These are phyloP conservation scores for Aspergillus candidus DNA, from an alignment of 2,329 filamentous ascomycete species.

Conservation along the genomic window DNA sequence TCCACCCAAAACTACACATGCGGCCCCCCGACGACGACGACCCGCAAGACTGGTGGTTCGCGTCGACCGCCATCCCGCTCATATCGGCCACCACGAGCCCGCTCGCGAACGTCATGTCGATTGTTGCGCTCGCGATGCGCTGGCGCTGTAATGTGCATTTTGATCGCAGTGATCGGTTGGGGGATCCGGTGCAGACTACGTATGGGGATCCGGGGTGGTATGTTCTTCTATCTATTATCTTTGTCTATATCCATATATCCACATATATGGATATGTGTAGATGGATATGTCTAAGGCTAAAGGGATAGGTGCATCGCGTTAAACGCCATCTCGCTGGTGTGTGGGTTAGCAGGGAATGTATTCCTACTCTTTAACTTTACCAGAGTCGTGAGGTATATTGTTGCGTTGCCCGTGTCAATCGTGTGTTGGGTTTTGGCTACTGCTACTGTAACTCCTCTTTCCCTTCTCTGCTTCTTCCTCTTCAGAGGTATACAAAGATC, in stretches of 20 bases:
- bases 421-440: slow-evolving; percentile 66
- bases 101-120: slow-evolving; percentile 79
- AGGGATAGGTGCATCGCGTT: slow-evolving; percentile 59
- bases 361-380: slow-evolving; percentile 87
- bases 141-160: slow-evolving; percentile 59
- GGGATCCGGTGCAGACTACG: slow-evolving; percentile 45
- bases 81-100: slow-evolving; percentile 79
- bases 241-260: too few relatives aligned
- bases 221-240: slow-evolving; percentile 9
- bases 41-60: slow-evolving; percentile 46
- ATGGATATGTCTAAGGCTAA: slow-evolving; percentile 3
- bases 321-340: slow-evolving; percentile 70
- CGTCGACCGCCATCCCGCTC: slow-evolving; percentile 59
- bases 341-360: slow-evolving; percentile 72
- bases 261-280: too few relatives aligned
- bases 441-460: slow-evolving; percentile 44
- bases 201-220: slow-evolving; percentile 67
- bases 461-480: too few relatives aligned
- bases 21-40: slow-evolving; percentile 39
- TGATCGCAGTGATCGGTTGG: slow-evolving; percentile 44
- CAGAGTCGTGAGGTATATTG: slow-evolving; percentile 66
- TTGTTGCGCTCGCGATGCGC: slow-evolving; percentile 73
- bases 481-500: not conserved
- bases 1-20: slow-evolving; percentile 22
- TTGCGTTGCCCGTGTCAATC: slow-evolving; percentile 80